phyloP scores from a whole-genome alignment of 805 yeast genomes.

The Clavispora vitiphila region DNA sequence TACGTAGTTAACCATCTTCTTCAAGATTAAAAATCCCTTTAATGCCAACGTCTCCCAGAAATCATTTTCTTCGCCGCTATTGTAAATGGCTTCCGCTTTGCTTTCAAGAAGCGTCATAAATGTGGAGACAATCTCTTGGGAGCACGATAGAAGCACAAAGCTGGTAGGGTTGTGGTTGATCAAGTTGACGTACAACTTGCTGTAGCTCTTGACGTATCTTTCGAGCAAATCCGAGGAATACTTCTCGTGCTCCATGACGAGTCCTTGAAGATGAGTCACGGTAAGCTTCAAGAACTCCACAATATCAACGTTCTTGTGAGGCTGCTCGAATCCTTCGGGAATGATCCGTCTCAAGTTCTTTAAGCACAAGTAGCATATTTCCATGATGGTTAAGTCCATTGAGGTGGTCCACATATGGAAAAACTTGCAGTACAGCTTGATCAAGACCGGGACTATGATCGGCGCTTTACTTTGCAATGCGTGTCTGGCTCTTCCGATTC shows the following conservation, averaged over 20 bases:
- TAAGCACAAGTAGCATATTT: conserved; percentile 71
- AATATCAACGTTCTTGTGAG: conserved; percentile 55
- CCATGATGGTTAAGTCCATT: conserved; percentile 52
- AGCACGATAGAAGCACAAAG: conserved; percentile 62
- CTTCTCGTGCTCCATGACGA: conserved; percentile 51
- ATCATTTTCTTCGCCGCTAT: conserved; percentile 50
- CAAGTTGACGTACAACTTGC: conserved; percentile 65
- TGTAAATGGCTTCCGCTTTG: conserved; percentile 62
- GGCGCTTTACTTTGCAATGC: conserved; percentile 74
- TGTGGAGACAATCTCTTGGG: conserved; percentile 56
- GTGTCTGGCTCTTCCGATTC: conserved; percentile 78
- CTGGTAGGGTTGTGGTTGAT: conserved; percentile 60
- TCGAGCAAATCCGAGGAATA: conserved; percentile 49
- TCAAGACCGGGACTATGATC: conserved; percentile 52
- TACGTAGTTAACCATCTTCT: conserved; percentile 56
- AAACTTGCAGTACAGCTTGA: conserved; percentile 52
- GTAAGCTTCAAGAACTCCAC: conserved; percentile 56
- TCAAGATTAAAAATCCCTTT: conserved; percentile 59
- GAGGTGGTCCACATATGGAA: conserved; percentile 60
- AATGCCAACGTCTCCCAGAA: conserved; percentile 76
- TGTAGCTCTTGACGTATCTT: conserved; percentile 66
- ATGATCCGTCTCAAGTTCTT: conserved; percentile 71
- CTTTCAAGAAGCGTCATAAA: conserved; percentile 56
- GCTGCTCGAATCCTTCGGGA: conserved; percentile 70
- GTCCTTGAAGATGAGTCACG: conserved; percentile 53